Base-by-base conservation (phyloP, 75 land plant genomes). In the Pinus tabuliformis region DNA sequence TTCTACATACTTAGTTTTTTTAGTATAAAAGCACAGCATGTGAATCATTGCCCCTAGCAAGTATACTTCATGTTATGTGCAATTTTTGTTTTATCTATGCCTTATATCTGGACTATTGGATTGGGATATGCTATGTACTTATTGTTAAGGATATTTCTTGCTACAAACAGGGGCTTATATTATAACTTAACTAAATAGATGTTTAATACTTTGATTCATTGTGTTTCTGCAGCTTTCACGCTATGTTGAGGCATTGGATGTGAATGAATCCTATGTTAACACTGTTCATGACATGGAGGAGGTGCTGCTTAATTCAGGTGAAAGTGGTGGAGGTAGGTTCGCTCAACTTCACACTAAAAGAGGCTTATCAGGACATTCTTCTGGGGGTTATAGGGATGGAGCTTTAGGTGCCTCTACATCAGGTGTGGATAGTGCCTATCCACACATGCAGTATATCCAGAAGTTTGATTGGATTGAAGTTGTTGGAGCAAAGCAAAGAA, bases 201-300 rank as follows among this genome's bases (percentile, higher is more conserved):
- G 42, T 36, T 58, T 63, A 72, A 28, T 56, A 21, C 66, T 52
- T 58, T 63, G 62, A 28, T 56, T 33, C 66, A 5, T 63, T 58
- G 37, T 68, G 14, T 39, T 28, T 76, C 71, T 13, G 72, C 77
- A 85, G 84, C 88, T 82, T 70, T 79, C 79, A 28, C 81, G 90
- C 68, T 86, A 93, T 91, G 81, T 70, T 9, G 86, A 82, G 64
- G 79, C 76, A 33, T 59, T 81, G 62, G 89, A 84, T 58, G 71
- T 82, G 66, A 79, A 84, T 78, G 89, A 86, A 59, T 88, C 78
- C 13, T 87, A 84, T 82, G 89, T 91, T 76, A 97, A 96, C 60
- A 81, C 93, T 78, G 89, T 96, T 63, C 78, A 78, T 65, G 99
- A 96, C 22, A 96, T 96, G 99, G 99, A 96, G 79, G 92, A 93